Evolutionary conservation across 2,329 filamentous ascomycete species (phyloP), one percentile per base, ranked within the genome.

Genomic region (Coleophoma eucalyptorum): DNA sequence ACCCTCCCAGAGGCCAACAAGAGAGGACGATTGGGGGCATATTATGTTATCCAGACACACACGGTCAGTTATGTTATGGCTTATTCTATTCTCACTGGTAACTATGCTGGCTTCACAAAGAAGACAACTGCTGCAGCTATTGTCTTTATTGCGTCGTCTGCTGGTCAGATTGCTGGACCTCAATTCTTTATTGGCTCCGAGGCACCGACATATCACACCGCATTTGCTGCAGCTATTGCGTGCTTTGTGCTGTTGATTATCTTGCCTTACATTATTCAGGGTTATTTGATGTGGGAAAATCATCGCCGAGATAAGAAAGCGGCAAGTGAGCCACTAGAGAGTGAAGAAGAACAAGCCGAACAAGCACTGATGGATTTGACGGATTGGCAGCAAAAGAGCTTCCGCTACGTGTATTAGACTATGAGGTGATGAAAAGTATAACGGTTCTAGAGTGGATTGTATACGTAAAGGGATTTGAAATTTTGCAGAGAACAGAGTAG

Each of bases 51-150:
- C 12, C 32, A 35, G 18, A 38, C 45, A 20, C 33, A 37, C 19
- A 37, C 45, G 12, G 45, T 38, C 18, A 47, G 26, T 18, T 20
- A 37, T 5, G 32, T 38, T 2, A 47, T 47, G 45, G n/a, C 58
- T 78, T 52, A 78, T 73, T 0, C 45, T 4, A 74, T 77, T 53
- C 65, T 78, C 41, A 72, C 67, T 53, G 72, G 79, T 18, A 90
- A 90, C 54, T 84, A 89, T 0, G 84, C 86, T 0, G 87, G 87
- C 0, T 78, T 85, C 20, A 89, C 86, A 0, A 90, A 90, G 70
- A 89, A 89, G 72, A 86, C 81, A 54, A 82, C 85, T 59, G 88
- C 86, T 74, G 83, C 85, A 0, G 80, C 83, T 0, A 81, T 82
- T 0, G 83, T 87, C 2, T 90, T 89, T 54, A 83, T 87, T 0